Evolutionary conservation across 2,329 filamentous ascomycete genomes (phyloP).

Genomic region (Geosmithia flava): DNA sequence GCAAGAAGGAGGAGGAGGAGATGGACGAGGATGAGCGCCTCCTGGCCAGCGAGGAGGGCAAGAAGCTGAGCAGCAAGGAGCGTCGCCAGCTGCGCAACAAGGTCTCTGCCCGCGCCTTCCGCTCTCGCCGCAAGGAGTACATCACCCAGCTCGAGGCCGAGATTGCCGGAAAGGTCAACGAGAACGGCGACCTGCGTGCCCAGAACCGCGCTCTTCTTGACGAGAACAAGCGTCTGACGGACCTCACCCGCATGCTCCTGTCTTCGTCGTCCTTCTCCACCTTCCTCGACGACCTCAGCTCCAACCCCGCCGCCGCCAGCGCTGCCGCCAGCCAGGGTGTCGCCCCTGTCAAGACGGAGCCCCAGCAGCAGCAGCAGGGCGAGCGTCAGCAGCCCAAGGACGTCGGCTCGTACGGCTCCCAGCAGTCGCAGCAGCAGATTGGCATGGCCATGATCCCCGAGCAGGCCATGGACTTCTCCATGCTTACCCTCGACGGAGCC

Average conservation of each 20-base stretch:
- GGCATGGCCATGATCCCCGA: constrained; percentile 79
- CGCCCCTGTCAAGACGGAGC: constrained; percentile 16
- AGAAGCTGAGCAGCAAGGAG: constrained; percentile 98
- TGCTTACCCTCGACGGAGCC: constrained; percentile 46
- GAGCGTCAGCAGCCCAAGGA: constrained; percentile 51
- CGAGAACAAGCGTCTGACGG: constrained; percentile 71
- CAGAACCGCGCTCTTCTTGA: constrained; percentile 75
- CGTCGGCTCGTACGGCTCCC: constrained; percentile 44
- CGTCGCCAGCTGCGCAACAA: constrained; percentile 96
- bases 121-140: constrained; percentile 97
- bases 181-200: constrained; percentile 66
- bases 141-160: constrained; percentile 89
- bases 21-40: constrained; percentile 97
- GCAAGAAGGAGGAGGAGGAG: constrained; percentile 91
- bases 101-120: constrained; percentile 93
- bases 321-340: constrained; percentile 12
- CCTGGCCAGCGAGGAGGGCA: constrained; percentile 92
- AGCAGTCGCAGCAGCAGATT: constrained; percentile 52
- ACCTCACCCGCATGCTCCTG: constrained; percentile 70
- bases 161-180: constrained; percentile 70
- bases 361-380: constrained; percentile 28
- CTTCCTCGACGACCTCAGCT: constrained; percentile 61
- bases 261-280: constrained; percentile 72
- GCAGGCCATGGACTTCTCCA: constrained; percentile 60
- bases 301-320: constrained; percentile 38